A percentile compares a stretch with the other conserved stretches of the same genome.
Evolutionary conservation across 2,329 filamentous ascomycete species (phyloP).

Genomic region (Aspergillus flavus): DNA sequence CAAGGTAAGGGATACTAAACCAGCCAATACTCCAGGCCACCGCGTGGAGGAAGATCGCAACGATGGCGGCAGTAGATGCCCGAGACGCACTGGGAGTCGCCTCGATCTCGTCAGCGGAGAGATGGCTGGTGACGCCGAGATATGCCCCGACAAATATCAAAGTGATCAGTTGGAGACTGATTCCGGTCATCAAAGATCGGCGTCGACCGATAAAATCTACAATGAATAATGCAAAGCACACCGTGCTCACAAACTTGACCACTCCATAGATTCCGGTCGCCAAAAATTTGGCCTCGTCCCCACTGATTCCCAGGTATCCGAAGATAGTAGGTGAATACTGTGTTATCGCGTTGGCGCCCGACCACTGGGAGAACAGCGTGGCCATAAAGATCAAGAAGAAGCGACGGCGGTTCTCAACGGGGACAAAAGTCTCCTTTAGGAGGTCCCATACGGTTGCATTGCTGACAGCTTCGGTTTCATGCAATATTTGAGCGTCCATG

Average conservation of each 20-base stretch:
- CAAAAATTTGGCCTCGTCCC: slow-evolving; percentile 39
- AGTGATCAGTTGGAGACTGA: slow-evolving; percentile 43
- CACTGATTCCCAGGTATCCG: slow-evolving; percentile 39
- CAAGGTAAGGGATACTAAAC: slow-evolving; percentile 49
- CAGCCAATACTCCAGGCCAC: slow-evolving; percentile 48
- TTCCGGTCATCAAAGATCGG: slow-evolving; percentile 41
- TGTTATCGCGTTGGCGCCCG: slow-evolving; percentile 49
- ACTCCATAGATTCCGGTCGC: slow-evolving; percentile 48
- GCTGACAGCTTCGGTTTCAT: slow-evolving; percentile 38
- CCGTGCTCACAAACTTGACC: slow-evolving; percentile 46
- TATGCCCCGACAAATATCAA: slow-evolving; percentile 48
- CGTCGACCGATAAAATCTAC: slow-evolving; percentile 49
- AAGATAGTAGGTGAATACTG: slow-evolving; percentile 50
- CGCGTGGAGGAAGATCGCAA: slow-evolving; percentile 49
- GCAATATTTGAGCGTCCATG: slow-evolving; percentile 35
- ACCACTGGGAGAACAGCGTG: slow-evolving; percentile 48
- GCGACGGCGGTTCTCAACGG: slow-evolving; percentile 43
- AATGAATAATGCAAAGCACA: slow-evolving; percentile 49
- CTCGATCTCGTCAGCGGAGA: slow-evolving; percentile 22
- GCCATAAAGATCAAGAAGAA: slow-evolving; percentile 39
- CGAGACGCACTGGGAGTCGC: slow-evolving; percentile 23
- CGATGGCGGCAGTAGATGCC: slow-evolving; percentile 45
- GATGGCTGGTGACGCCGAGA: slow-evolving; percentile 34
- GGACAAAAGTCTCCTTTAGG: slow-evolving; percentile 40
- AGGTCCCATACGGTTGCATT: slow-evolving; percentile 35